phyloP scores from a whole-genome alignment of 2,329 filamentous ascomycete species.

The Rutstroemia sp. region DNA sequence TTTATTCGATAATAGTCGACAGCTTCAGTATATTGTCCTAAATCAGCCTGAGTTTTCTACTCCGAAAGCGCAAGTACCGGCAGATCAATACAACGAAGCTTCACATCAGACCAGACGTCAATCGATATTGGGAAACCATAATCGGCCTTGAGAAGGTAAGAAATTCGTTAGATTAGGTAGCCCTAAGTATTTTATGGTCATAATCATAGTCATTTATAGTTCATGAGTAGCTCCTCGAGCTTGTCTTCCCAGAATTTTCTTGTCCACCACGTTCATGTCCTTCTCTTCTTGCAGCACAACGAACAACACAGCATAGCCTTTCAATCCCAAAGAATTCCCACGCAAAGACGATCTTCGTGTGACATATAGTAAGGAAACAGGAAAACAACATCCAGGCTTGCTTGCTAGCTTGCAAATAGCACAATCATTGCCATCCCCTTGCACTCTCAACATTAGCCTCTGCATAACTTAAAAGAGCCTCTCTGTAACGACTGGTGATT shows the following conservation, averaged over 20 bases:
- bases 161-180: slow-evolving; percentile 6
- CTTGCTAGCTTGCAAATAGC: slow-evolving; percentile 19
- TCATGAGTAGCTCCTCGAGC: neutral
- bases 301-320: neutral
- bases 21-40: no score
- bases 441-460: neutral
- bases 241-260: no score
- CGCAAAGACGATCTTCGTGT: neutral
- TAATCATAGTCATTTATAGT: neutral
- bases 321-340: neutral
- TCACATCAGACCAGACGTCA: neutral
- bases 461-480: slow-evolving; percentile 9
- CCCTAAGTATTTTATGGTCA: neutral
- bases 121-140: neutral
- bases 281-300: neutral
- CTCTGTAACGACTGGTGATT: slow-evolving; percentile 24
- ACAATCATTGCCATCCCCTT: slow-evolving; percentile 14
- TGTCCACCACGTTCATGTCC: neutral
- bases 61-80: no score
- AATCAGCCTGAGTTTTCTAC: no score
- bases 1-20: no score
- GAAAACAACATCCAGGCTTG: slow-evolving; percentile 23
- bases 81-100: neutral
- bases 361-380: slow-evolving; percentile 5
- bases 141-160: neutral